A percentile compares a stretch with the other conserved stretches of the same genome.
These are phyloP conservation scores for Aphanomyces invadans DNA, from an alignment of 352 stramenopile species.

Conservation along the genomic window DNA sequence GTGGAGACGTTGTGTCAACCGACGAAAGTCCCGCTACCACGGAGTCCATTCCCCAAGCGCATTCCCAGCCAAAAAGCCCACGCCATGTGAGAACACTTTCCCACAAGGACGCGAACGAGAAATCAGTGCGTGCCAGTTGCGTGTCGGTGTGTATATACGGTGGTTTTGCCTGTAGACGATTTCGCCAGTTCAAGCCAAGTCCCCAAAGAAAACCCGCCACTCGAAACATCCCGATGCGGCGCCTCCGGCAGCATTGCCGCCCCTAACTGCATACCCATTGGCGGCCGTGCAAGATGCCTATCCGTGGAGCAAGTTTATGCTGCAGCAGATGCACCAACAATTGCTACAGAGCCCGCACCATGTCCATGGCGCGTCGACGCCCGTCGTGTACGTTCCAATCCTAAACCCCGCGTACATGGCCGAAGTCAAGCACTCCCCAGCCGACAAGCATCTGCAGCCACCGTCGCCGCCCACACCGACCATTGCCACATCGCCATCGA, in stretches of 20 bases:
- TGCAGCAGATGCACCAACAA: constrained; percentile 19
- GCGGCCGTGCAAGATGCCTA: constrained; percentile 15
- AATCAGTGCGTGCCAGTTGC: no score
- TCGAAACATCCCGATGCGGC: neutral
- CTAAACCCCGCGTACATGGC: constrained; percentile 23
- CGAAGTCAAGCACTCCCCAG: constrained; percentile 6
- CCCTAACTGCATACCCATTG: neutral
- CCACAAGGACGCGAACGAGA: no score
- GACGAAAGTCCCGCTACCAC: neutral
- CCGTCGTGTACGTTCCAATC: constrained; percentile 22
- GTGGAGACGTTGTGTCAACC: neutral
- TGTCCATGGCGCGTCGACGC: neutral
- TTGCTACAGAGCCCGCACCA: neutral
- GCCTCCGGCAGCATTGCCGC: neutral
- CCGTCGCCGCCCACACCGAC: neutral
- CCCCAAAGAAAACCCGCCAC: neutral
- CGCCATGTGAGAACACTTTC: neutral
- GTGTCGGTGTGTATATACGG: no score
- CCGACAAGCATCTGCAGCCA: neutral
- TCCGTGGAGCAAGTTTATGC: constrained; percentile 24
- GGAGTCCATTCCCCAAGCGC: neutral
- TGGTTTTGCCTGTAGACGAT: no score
- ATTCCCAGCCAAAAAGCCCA: neutral
- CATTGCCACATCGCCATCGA: neutral
- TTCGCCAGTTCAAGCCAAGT: neutral